Conservation (phyloP, 179 eudicot species). For the Beta corolliflora region DNA sequence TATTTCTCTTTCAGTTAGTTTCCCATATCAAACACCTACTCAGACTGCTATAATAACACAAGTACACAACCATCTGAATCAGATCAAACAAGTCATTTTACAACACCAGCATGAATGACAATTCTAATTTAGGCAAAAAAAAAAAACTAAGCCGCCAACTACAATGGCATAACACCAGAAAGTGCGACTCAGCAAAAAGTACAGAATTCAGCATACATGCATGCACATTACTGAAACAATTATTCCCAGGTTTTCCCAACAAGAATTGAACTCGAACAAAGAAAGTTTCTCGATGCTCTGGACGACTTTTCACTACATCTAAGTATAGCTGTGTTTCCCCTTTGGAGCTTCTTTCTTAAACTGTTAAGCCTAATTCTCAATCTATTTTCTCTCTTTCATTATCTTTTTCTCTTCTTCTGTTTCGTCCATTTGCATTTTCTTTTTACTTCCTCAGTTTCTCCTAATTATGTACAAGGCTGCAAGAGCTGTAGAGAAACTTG, state of each 20-base stretch:
- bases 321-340: not conserved
- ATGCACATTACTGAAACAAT: not conserved
- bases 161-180: not conserved
- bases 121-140: not conserved
- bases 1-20: not conserved
- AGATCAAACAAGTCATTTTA: not conserved
- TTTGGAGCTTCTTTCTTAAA: not conserved
- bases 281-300: not conserved
- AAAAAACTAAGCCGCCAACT: not conserved
- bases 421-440: not conserved
- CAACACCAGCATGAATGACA: not conserved
- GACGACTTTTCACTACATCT: not conserved
- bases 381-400: too few species aligned
- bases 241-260: not conserved
- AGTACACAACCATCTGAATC: not conserved
- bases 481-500: not conserved
- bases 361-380: not conserved
- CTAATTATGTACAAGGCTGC: constrained; percentile 20
- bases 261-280: not conserved
- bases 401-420: not conserved
- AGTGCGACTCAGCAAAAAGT: not conserved
- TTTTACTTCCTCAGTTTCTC: not conserved
- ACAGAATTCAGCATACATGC: not conserved
- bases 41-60: not conserved
- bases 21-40: not conserved